Evolutionary conservation across 495 filamentous ascomycete species (phyloP), one percentile per base, ranked within the genome.

Genomic region (Friedmanniomyces simplex): DNA sequence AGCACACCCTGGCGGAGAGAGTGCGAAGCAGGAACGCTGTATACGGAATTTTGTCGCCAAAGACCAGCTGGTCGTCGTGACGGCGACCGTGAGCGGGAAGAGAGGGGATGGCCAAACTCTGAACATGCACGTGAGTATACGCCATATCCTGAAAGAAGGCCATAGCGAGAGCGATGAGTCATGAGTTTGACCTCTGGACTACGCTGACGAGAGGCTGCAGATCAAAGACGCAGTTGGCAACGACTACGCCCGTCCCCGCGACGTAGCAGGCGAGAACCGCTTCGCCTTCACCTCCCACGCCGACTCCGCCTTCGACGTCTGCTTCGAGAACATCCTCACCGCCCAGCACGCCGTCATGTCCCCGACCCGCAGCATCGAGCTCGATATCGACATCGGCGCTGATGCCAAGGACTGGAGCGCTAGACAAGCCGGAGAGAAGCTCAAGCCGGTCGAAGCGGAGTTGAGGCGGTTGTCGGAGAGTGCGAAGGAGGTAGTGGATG

Each of bases 371-470:
- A 77, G 85, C 68, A 77, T 98, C 64, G 93, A 97, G 72, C 88
- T 98, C 63, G 93, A 98, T 69, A 88, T 98, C 75, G 93, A 98
- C 69, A 97, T 98, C 66, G 93, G 93, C 59, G 93, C 93, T 73
- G 93, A 98, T 66, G 93, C 93, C 54, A 91, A 93, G 70, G 93
- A 98, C 76, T 98, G 93, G 93, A 89, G 85, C 53, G 90, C 87
- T 62, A 91, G 97, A 67, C 94, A 97, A 73, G 88, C 86, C 50
- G 84, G 85, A 63, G 93, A 98, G 82, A 98, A 97, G 79, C 82
- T 98, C 56, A 96, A 96, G 80, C 93, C 93, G 50, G 80, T 96
- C 63, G 93, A 98, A 78, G 89, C 89, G 22, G 93, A 98, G 68
- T 82, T 98, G 68, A 84, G 91, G 59, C 85, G 91, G 55, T 88